phyloP scores from a whole-genome alignment of 2,329 filamentous ascomycete genomes.

The Aureobasidium leucospermi region DNA sequence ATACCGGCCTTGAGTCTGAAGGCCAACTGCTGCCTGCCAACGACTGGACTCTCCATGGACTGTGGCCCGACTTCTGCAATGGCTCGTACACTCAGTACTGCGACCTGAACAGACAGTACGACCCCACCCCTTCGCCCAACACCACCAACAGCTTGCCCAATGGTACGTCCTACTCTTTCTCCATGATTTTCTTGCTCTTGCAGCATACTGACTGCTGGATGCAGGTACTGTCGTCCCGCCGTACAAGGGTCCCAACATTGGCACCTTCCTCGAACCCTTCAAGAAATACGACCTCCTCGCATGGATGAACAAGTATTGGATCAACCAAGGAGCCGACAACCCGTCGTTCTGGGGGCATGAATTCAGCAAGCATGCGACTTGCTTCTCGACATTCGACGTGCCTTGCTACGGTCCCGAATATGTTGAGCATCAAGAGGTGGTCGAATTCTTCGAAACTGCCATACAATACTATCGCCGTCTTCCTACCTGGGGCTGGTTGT shows the following conservation, averaged over 20 bases:
- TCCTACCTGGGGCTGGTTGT: slow-evolving; percentile 57
- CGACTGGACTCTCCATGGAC: slow-evolving; percentile 54
- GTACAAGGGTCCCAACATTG: slow-evolving; percentile 52
- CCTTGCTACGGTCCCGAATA: slow-evolving; percentile 58
- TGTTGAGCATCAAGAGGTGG: slow-evolving; percentile 49
- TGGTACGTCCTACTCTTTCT: slow-evolving; percentile 30
- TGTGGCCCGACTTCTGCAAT: slow-evolving; percentile 50
- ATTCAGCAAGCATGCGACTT: slow-evolving; percentile 62
- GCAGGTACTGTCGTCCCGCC: slow-evolving; percentile 43
- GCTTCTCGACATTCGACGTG: slow-evolving; percentile 58
- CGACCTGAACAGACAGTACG: slow-evolving; percentile 57
- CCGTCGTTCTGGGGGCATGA: slow-evolving; percentile 59
- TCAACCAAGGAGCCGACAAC: slow-evolving; percentile 50
- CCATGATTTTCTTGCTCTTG: not conserved
- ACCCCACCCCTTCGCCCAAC: slow-evolving; percentile 51
- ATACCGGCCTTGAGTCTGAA: slow-evolving; percentile 51
- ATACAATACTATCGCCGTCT: slow-evolving; percentile 51
- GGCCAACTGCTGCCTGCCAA: slow-evolving; percentile 53
- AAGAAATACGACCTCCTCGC: slow-evolving; percentile 53
- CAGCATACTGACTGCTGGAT: not conserved
- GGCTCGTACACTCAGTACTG: slow-evolving; percentile 61
- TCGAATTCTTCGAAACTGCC: slow-evolving; percentile 57
- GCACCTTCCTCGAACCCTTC: slow-evolving; percentile 51
- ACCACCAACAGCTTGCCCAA: slow-evolving; percentile 52
- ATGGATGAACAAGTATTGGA: slow-evolving; percentile 62